phyloP scores from a whole-genome alignment of 2,329 filamentous ascomycete genomes.

The Ophiostoma pallidulum region DNA sequence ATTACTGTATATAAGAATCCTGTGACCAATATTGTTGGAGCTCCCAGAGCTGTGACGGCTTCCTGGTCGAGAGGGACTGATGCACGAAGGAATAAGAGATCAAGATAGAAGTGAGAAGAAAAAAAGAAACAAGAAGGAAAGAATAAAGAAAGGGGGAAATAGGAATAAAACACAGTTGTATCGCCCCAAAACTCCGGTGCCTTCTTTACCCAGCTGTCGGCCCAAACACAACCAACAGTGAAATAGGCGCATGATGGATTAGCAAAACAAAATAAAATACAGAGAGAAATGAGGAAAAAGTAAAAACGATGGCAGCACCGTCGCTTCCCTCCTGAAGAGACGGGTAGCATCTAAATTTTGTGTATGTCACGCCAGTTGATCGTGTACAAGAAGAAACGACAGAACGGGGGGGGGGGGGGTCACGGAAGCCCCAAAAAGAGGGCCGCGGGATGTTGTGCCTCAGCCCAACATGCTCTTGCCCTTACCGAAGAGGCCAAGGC shows the following conservation, averaged over 20 bases:
- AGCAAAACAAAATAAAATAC: not conserved
- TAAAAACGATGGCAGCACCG: not conserved
- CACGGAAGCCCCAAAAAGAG: not conserved
- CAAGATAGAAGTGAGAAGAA: not conserved
- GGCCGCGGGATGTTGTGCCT: not conserved
- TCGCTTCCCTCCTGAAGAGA: not conserved
- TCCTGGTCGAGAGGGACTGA: no score
- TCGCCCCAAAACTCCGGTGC: slow-evolving; percentile 4
- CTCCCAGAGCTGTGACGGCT: no score
- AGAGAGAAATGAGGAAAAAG: no score
- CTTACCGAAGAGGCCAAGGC: slow-evolving; percentile 7
- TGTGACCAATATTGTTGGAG: no score
- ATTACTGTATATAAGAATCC: no score
- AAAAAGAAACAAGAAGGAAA: not conserved
- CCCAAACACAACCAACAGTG: slow-evolving; percentile 1
- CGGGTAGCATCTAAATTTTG: not conserved
- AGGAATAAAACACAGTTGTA: not conserved
- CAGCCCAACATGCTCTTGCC: slow-evolving; percentile 15
- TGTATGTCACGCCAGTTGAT: not conserved
- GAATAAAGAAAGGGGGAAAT: not conserved
- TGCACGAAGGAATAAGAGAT: no score
- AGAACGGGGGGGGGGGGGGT: not conserved
- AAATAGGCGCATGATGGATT: not conserved
- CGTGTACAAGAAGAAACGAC: not conserved
- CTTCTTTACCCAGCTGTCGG: not conserved